Conservation (phyloP, 2,329 filamentous ascomycete species). For the Camillea tinctor region DNA sequence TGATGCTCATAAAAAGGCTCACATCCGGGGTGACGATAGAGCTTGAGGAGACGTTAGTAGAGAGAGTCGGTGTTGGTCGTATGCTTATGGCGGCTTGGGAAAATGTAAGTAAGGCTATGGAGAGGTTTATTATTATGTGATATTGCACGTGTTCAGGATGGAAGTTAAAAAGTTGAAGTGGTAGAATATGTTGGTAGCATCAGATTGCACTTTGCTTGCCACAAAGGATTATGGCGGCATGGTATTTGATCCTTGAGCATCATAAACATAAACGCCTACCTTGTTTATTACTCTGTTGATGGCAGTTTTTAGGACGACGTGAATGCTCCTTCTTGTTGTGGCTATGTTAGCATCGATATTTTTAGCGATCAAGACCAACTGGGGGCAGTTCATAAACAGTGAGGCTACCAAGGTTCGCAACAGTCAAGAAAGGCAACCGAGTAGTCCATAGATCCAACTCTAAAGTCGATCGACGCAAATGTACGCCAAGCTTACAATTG, state of each 20-base stretch:
- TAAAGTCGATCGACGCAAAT: no score
- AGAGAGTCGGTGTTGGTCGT: conserved; percentile 5
- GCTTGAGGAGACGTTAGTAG: not conserved
- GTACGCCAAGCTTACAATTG: no score
- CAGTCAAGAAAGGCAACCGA: no score
- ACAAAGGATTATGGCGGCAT: not conserved
- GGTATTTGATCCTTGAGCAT: not conserved
- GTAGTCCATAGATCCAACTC: no score
- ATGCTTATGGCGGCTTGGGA: conserved; percentile 3
- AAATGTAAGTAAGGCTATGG: not conserved
- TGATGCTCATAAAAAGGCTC: conserved; percentile 3
- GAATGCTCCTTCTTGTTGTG: not conserved
- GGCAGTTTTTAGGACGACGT: not conserved
- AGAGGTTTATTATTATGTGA: not conserved
- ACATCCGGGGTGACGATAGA: not conserved
- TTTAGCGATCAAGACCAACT: not conserved
- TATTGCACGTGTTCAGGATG: not conserved
- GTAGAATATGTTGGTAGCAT: no score
- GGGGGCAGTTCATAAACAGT: not conserved
- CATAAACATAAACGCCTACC: not conserved
- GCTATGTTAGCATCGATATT: not conserved
- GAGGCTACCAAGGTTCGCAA: no score
- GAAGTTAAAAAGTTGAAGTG: no score
- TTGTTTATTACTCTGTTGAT: not conserved
- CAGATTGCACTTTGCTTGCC: not conserved